Conservation (phyloP, 2,329 filamentous ascomycete genomes). For the Exophiala oligosperma region DNA sequence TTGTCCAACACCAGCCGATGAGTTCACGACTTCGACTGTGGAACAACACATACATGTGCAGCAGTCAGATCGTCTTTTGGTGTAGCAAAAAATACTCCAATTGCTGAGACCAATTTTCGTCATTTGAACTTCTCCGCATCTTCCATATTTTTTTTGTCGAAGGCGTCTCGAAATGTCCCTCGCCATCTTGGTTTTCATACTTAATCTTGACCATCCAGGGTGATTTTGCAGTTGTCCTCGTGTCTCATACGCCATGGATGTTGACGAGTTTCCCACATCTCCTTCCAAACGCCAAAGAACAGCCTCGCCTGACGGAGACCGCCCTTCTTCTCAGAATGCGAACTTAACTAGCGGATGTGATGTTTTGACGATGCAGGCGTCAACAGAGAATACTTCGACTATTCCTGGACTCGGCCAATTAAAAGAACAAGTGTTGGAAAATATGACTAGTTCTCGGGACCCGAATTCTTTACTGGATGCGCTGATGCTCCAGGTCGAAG, state of each 20-base stretch:
- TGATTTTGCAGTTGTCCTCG: neutral
- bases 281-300: constrained; percentile 27
- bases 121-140: constrained; percentile 5
- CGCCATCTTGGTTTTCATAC: neutral
- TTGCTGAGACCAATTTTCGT: neutral
- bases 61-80: neutral
- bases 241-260: constrained; percentile 14
- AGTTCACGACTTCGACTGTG: too few species aligned
- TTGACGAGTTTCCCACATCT: constrained; percentile 25
- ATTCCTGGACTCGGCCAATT: neutral
- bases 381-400: neutral
- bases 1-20: too few species aligned
- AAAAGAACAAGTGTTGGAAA: neutral
- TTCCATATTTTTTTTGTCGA: neutral
- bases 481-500: constrained; percentile 29
- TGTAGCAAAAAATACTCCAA: too few species aligned
- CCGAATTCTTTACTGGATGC: constrained; percentile 26
- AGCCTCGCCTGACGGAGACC: constrained; percentile 16
- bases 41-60: too few species aligned
- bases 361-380: neutral
- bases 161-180: neutral
- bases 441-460: neutral
- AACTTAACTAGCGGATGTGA: neutral
- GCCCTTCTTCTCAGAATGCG: neutral
- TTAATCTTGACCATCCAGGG: neutral